phyloP scores from a whole-genome alignment of 2,329 filamentous ascomycete species.

The Pyricularia sp. region DNA sequence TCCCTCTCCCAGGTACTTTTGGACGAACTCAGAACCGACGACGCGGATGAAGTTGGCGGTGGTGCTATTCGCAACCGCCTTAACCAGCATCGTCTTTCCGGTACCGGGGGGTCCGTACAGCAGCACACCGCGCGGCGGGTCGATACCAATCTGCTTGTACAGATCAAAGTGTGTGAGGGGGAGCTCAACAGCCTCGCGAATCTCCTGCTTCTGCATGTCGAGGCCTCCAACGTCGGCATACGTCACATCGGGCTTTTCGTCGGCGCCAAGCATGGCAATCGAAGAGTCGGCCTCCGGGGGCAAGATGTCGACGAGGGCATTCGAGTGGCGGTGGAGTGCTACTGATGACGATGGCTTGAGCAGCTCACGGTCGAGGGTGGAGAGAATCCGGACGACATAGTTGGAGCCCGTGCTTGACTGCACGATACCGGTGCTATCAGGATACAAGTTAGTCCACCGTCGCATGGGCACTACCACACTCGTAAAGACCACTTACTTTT shows the following conservation, averaged over 20 bases:
- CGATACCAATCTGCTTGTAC: slow-evolving; percentile 98
- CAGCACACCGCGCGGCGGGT: slow-evolving; percentile 90
- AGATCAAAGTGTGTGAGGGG: slow-evolving; percentile 96
- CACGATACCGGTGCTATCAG: slow-evolving; percentile 84
- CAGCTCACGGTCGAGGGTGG: slow-evolving; percentile 94
- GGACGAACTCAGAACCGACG: slow-evolving; percentile 95
- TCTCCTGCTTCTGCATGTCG: slow-evolving; percentile 99
- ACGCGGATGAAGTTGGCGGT: slow-evolving; percentile 98
- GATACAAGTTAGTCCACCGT: background rate
- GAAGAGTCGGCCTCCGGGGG: slow-evolving; percentile 98
- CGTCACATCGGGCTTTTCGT: slow-evolving; percentile 97
- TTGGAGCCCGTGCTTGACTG: slow-evolving; percentile 98
- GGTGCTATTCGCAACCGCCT: slow-evolving; percentile 96
- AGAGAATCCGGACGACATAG: slow-evolving; percentile 97
- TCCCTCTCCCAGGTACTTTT: slow-evolving; percentile 96
- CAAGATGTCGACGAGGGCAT: slow-evolving; percentile 95
- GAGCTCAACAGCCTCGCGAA: slow-evolving; percentile 92
- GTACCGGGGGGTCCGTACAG: slow-evolving; percentile 94
- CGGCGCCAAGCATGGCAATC: slow-evolving; percentile 92
- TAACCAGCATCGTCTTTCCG: slow-evolving; percentile 95
- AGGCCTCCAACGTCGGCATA: slow-evolving; percentile 96
- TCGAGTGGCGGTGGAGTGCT: slow-evolving; percentile 94
- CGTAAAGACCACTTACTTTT: slow-evolving; percentile 58
- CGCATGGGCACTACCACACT: background rate
- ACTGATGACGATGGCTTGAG: slow-evolving; percentile 97